Evolutionary conservation across 2,329 filamentous ascomycete genomes (phyloP).

Genomic region (Tolypocladium album): DNA sequence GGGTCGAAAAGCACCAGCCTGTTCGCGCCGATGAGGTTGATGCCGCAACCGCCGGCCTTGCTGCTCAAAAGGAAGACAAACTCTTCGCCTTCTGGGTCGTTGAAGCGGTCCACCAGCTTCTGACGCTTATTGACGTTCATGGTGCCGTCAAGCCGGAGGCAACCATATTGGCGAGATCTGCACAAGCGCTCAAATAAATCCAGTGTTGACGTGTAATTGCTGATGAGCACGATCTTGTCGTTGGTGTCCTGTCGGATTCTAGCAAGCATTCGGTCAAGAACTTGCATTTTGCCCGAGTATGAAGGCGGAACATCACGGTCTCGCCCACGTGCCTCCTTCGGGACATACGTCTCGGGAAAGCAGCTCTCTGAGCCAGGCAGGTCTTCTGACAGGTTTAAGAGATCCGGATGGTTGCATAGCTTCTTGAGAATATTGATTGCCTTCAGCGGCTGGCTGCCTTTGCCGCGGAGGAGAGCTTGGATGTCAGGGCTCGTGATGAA

Average conservation of each 20-base stretch:
- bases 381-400: slow-evolving; percentile 73
- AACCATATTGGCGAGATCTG: slow-evolving; percentile 73
- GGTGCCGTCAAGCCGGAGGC: slow-evolving; percentile 81
- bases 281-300: slow-evolving; percentile 98
- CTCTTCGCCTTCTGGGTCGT: slow-evolving; percentile 79
- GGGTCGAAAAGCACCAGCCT: slow-evolving; percentile 93
- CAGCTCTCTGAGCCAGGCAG: slow-evolving; percentile 75
- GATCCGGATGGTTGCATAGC: slow-evolving; percentile 93
- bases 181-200: slow-evolving; percentile 91
- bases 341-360: slow-evolving; percentile 79
- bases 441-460: slow-evolving; percentile 91
- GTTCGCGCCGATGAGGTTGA: slow-evolving; percentile 92
- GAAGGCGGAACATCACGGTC: slow-evolving; percentile 88
- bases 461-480: slow-evolving; percentile 80
- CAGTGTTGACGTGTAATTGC: slow-evolving; percentile 93
- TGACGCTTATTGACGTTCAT: slow-evolving; percentile 98
- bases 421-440: slow-evolving; percentile 97
- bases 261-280: slow-evolving; percentile 95
- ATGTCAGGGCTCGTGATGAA: slow-evolving; percentile 96
- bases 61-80: slow-evolving; percentile 95
- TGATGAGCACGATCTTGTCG: slow-evolving; percentile 98
- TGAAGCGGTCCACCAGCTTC: slow-evolving; percentile 96
- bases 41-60: slow-evolving; percentile 91
- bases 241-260: slow-evolving; percentile 93
- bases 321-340: slow-evolving; percentile 75